A percentile compares a stretch with the other conserved stretches of the same genome.
Evolutionary conservation across 768 basidiomycete genomes (phyloP).

Genomic region (Collybiopsis confluens): DNA sequence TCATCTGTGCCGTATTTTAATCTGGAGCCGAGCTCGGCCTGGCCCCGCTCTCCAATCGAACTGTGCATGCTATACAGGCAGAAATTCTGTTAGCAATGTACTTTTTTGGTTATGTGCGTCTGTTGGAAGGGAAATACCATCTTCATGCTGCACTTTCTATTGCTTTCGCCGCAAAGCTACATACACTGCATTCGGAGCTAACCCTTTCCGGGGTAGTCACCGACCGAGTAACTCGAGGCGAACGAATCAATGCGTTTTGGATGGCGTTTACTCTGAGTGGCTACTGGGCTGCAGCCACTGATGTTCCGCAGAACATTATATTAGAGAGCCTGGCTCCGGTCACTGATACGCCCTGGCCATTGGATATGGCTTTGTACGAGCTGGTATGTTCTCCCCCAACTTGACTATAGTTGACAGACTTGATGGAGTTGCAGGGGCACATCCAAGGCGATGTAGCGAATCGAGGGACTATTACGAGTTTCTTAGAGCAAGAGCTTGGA

Average conservation of each 20-base stretch:
- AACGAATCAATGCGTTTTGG: constrained; percentile 41
- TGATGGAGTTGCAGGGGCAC: too few species aligned
- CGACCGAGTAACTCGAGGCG: constrained; percentile 20
- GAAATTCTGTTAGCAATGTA: constrained; percentile 39
- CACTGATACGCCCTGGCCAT: constrained; percentile 11
- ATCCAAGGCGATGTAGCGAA: constrained; percentile 27
- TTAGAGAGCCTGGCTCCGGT: neutral
- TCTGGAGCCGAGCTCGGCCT: too few species aligned
- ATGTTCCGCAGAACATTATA: constrained; percentile 1
- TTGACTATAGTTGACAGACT: too few species aligned
- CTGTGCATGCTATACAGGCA: constrained; percentile 30
- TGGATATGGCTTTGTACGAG: constrained; percentile 5
- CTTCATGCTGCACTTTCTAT: constrained; percentile 31
- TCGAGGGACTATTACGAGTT: neutral
- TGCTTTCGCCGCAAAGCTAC: constrained; percentile 20
- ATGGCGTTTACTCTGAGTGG: constrained; percentile 29
- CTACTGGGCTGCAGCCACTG: constrained; percentile 26
- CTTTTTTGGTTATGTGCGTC: constrained; percentile 36
- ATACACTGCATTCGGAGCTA: constrained; percentile 29
- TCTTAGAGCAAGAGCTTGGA: constrained; percentile 1
- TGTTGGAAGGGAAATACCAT: constrained; percentile 39
- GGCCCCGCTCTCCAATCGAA: too few species aligned
- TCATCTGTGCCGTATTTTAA: too few species aligned
- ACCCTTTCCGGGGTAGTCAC: too few species aligned
- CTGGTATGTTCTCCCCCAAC: constrained; percentile 15